phyloP scores from a whole-genome alignment of 2,329 filamentous ascomycete species.

The Fusarium graminum region DNA sequence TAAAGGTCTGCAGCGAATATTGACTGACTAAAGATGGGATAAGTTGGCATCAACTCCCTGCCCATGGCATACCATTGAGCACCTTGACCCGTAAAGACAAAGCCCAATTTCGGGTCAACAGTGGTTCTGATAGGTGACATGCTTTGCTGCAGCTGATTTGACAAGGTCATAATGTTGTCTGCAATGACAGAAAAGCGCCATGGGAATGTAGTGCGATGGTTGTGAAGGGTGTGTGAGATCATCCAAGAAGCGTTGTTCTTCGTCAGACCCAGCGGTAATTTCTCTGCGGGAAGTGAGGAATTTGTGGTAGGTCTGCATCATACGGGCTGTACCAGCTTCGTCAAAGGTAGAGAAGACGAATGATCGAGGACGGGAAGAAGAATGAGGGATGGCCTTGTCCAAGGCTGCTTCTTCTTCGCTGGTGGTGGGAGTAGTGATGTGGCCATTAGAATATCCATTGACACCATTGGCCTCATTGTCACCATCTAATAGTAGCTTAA shows the following conservation, averaged over 20 bases:
- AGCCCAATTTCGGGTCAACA: conserved; percentile 6
- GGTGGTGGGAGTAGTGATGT: neutral
- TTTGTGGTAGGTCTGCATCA: neutral
- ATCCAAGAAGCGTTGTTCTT: conserved; percentile 11
- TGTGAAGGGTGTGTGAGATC: conserved; percentile 13
- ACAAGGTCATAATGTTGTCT: neutral
- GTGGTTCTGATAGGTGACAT: conserved; percentile 1
- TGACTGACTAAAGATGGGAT: neutral
- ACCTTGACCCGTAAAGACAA: conserved; percentile 37
- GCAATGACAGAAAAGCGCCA: conserved; percentile 6
- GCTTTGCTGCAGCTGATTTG: neutral
- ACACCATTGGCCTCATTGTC: neutral
- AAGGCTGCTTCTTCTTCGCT: too few species aligned
- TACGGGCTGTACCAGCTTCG: conserved; percentile 8
- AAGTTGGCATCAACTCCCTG: conserved; percentile 10
- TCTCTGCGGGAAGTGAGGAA: neutral
- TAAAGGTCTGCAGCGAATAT: conserved; percentile 14
- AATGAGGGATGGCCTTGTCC: too few species aligned
- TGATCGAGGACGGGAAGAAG: too few species aligned
- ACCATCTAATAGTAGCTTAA: too few species aligned
- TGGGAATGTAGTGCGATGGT: conserved; percentile 15
- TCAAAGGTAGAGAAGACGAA: conserved; percentile 16
- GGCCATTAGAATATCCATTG: neutral
- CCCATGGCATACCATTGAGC: conserved; percentile 33
- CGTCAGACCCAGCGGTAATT: neutral